These are phyloP conservation scores for Picochlorum sp. DNA, from an alignment of 139 green algal species.

Conservation along the genomic window DNA sequence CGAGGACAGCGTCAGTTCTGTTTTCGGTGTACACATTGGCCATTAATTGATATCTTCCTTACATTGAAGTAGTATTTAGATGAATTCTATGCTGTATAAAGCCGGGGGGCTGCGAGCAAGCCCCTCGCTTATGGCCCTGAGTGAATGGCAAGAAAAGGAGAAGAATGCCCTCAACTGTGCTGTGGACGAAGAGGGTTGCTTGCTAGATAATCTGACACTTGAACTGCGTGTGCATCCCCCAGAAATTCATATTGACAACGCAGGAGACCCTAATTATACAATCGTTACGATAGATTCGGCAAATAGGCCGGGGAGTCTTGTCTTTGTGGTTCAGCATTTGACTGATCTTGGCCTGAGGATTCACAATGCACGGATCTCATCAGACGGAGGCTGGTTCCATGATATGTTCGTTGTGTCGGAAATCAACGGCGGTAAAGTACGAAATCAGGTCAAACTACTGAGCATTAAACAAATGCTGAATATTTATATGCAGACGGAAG, in stretches of 20 bases:
- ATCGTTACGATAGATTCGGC: slow-evolving; percentile 84
- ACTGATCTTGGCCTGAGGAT: slow-evolving; percentile 87
- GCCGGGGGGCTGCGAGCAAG: slow-evolving; percentile 2
- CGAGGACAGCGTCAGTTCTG: no score
- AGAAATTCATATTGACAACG: slow-evolving; percentile 74
- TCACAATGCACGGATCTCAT: slow-evolving; percentile 69
- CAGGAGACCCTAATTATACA: slow-evolving; percentile 55
- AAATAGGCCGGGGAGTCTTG: slow-evolving; percentile 89
- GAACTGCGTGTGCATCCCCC: slow-evolving; percentile 72
- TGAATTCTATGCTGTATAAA: slow-evolving; percentile 4
- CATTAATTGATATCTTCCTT: no score
- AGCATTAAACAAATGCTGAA: slow-evolving; percentile 67
- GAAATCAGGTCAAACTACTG: slow-evolving; percentile 62
- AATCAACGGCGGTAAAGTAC: slow-evolving; percentile 59
- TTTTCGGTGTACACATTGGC: no score
- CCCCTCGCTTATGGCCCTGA: slow-evolving; percentile 1
- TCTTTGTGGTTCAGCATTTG: slow-evolving; percentile 92
- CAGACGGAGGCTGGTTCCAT: slow-evolving; percentile 94
- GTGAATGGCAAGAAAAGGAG: slow-evolving; percentile 24
- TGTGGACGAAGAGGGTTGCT: slow-evolving; percentile 43
- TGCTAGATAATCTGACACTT: slow-evolving; percentile 75
- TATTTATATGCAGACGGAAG: slow-evolving; percentile 45
- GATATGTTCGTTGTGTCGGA: slow-evolving; percentile 89
- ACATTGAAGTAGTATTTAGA: background rate
- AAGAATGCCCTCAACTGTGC: slow-evolving; percentile 16